Conservation (phyloP, 2,329 filamentous ascomycete genomes). For the Cadophora gregata region DNA sequence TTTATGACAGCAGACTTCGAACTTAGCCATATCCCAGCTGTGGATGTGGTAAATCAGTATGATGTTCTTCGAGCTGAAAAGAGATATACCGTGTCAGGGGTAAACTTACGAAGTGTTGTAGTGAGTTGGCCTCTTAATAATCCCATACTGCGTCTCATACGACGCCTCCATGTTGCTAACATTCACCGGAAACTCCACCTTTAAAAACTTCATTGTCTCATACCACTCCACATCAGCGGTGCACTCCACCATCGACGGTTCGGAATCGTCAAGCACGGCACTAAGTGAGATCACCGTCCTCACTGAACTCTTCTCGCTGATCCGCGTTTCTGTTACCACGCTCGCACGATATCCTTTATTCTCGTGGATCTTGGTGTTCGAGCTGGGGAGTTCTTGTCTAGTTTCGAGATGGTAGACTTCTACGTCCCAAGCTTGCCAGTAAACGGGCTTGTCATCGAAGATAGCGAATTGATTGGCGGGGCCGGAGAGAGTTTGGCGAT, state of each 20-base stretch:
- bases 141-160: slow-evolving; percentile 94
- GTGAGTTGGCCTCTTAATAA: slow-evolving; percentile 88
- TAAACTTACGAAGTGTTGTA: slow-evolving; percentile 81
- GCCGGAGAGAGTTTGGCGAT: slow-evolving; percentile 79
- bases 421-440: slow-evolving; percentile 98
- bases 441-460: slow-evolving; percentile 95
- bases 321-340: slow-evolving; percentile 82
- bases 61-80: not conserved
- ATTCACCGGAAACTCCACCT: slow-evolving; percentile 96
- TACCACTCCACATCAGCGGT: slow-evolving; percentile 94
- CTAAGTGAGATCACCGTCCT: slow-evolving; percentile 84
- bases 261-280: slow-evolving; percentile 66
- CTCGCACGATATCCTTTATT: slow-evolving; percentile 77
- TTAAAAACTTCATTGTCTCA: slow-evolving; percentile 96
- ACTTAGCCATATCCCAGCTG: slow-evolving; percentile 96
- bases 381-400: slow-evolving; percentile 73
- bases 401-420: slow-evolving; percentile 95
- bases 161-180: slow-evolving; percentile 89
- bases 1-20: slow-evolving; percentile 95
- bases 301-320: slow-evolving; percentile 85
- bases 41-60: slow-evolving; percentile 30
- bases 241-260: slow-evolving; percentile 76
- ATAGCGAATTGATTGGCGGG: slow-evolving; percentile 93
- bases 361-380: slow-evolving; percentile 74
- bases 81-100: no score